Evolutionary conservation across 495 filamentous ascomycete species (phyloP).

Genomic region (Penicillium canescens): DNA sequence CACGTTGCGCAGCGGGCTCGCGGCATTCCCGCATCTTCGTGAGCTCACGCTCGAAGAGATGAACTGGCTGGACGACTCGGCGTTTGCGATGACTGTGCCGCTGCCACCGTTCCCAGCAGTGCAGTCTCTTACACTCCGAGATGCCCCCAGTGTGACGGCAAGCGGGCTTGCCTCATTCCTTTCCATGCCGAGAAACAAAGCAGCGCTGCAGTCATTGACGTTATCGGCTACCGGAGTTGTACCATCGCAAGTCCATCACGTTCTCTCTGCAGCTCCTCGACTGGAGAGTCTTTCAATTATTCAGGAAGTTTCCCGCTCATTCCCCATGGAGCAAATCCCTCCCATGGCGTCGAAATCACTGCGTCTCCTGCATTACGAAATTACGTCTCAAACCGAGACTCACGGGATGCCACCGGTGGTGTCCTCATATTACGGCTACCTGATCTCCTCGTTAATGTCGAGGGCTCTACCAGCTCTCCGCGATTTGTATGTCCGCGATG

Average conservation of each 20-base stretch:
- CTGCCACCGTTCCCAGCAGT: constrained; percentile 71
- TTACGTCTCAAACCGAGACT: constrained; percentile 56
- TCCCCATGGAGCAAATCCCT: constrained; percentile 60
- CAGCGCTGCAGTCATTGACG: constrained; percentile 58
- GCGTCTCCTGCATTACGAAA: constrained; percentile 75
- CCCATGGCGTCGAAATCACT: constrained; percentile 68
- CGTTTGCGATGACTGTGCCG: constrained; percentile 60
- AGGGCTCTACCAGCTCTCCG: constrained; percentile 69
- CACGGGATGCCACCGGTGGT: constrained; percentile 60
- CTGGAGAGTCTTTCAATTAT: constrained; percentile 67
- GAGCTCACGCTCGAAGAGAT: constrained; percentile 72
- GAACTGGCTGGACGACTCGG: constrained; percentile 68
- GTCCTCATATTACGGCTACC: constrained; percentile 78
- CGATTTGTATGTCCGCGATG: constrained; percentile 82
- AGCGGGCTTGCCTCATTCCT: constrained; percentile 68
- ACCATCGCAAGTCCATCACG: constrained; percentile 59
- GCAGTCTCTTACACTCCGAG: constrained; percentile 65
- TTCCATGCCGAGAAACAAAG: constrained; percentile 44
- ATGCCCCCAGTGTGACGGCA: constrained; percentile 67
- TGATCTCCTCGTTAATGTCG: constrained; percentile 77
- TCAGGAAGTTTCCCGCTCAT: constrained; percentile 64
- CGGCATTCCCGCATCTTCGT: constrained; percentile 61
- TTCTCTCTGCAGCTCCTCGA: constrained; percentile 60
- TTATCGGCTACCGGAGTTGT: constrained; percentile 67
- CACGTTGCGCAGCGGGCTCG: constrained; percentile 69